These are phyloP conservation scores for Saxispiralis lemnorum DNA, from an alignment of 495 filamentous ascomycete species.

Conservation along the genomic window DNA sequence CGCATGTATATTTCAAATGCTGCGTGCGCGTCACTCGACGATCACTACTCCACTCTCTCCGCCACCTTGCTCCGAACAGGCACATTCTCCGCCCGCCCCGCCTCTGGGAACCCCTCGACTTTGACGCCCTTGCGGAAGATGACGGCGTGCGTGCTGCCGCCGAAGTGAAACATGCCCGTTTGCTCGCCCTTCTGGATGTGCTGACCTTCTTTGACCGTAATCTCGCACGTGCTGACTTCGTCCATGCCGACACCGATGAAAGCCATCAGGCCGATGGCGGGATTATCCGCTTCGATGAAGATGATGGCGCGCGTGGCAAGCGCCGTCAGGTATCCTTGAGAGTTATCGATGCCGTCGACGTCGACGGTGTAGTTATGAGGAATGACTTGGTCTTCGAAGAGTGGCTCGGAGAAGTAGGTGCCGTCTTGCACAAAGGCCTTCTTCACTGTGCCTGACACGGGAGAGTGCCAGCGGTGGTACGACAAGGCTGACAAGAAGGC, in stretches of 20 bases:
- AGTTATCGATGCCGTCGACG: conserved; percentile 18
- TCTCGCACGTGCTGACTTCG: conserved; percentile 52
- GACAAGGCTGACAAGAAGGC: conserved; percentile 20
- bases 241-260: conserved; percentile 54
- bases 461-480: conserved; percentile 23
- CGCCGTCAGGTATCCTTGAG: conserved; percentile 41
- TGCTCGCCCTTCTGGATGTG: conserved; percentile 46
- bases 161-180: conserved; percentile 60
- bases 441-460: conserved; percentile 18
- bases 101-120: conserved; percentile 28
- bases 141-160: conserved; percentile 46
- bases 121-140: conserved; percentile 31
- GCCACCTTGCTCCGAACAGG: conserved; percentile 39
- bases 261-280: conserved; percentile 45
- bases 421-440: conserved; percentile 26
- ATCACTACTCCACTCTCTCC: conserved; percentile 18
- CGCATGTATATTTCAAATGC: too few relatives aligned
- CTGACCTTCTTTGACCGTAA: conserved; percentile 43
- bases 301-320: conserved; percentile 44
- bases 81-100: conserved; percentile 34
- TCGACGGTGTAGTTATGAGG: conserved; percentile 21
- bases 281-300: conserved; percentile 51
- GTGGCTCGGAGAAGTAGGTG: conserved; percentile 51
- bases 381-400: conserved; percentile 34
- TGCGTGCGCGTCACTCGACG: too few relatives aligned